Base-by-base conservation (phyloP, 768 basidiomycete genomes). In the Fomitopsis pulvina region DNA sequence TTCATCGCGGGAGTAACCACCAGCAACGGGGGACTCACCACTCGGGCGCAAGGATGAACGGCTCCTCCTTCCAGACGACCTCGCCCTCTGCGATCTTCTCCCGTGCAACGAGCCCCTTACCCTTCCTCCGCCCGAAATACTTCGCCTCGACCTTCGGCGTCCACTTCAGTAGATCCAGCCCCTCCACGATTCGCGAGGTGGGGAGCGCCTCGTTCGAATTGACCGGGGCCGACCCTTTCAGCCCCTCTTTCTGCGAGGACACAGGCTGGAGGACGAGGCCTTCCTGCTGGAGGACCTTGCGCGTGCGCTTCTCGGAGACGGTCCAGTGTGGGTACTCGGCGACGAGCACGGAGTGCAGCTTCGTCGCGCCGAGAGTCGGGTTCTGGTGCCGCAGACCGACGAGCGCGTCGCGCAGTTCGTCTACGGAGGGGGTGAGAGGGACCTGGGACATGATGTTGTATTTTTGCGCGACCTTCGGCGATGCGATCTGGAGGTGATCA, bases 51-150 rank as follows among this genome's bases (percentile, higher is more conserved):
- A 89, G 66, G 40, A 85, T 66, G 60, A 84, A 90, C 1, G 87
- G 88, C 59, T 90, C 86, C 60, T 94, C 91, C 51, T 81, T 84
- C 89, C 92, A 93, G 16, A 95, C 63, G 3, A 80, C 68, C 53
- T 93, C 87, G 0, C 85, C 88, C 58, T 81, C 77, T 22, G 68
- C 67, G 47, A 94, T 85, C 26, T 74, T 70, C 44, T 80, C 77
- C 28, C 67, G 77, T 1, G 89, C 88, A 0, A 93, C 78, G 29
- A 95, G 70, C 0, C 92, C 92, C 59, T 93, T 93, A 2, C 92
- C 92, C 59, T 85, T 92, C 50, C 71, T 70, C 52, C 74, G 72
- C 42, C 79, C 73, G 59, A 91, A 91, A 65, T 80, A 75, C 60
- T 71, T 76, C 5, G 89, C 85, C 39, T 77, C 71, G 9, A 87